These are phyloP conservation scores for Hyphodiscus sp. DNA, from an alignment of 2,329 filamentous ascomycete genomes.

Conservation along the genomic window DNA sequence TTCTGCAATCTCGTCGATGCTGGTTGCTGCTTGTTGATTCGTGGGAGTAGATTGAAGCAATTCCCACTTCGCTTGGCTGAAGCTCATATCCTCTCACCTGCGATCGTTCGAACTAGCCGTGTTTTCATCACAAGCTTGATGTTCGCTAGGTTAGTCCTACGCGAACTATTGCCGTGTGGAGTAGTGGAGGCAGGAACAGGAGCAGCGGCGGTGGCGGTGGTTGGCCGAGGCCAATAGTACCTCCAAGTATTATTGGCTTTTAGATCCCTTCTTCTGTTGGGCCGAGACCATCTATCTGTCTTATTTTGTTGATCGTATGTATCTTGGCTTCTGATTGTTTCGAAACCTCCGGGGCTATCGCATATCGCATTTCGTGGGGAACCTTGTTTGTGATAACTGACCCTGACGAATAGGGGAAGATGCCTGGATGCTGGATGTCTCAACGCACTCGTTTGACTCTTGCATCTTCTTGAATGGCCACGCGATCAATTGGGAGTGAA, in stretches of 20 bases:
- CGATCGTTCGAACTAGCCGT: not conserved
- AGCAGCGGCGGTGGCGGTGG: too few species aligned
- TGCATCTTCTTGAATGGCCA: too few species aligned
- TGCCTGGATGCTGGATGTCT: too few species aligned
- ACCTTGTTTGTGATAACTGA: not conserved
- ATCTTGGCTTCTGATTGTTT: not conserved
- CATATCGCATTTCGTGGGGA: not conserved
- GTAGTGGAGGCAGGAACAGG: too few species aligned
- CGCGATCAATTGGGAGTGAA: too few species aligned
- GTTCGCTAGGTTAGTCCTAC: not conserved
- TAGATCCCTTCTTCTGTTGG: not conserved
- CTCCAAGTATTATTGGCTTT: too few species aligned
- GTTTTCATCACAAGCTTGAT: not conserved
- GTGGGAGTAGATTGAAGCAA: not conserved
- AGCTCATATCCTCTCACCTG: not conserved
- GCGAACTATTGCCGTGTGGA: too few species aligned
- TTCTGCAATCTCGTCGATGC: too few species aligned
- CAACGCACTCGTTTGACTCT: too few species aligned
- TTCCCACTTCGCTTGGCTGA: not conserved
- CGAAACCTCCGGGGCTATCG: not conserved
- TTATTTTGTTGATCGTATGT: not conserved
- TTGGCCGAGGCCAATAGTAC: too few species aligned
- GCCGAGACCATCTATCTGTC: not conserved
- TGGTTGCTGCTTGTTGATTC: not conserved
- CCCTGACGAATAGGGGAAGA: not conserved